Base-by-base conservation (phyloP, 495 filamentous ascomycete species). In the Margaritispora aquatica region DNA sequence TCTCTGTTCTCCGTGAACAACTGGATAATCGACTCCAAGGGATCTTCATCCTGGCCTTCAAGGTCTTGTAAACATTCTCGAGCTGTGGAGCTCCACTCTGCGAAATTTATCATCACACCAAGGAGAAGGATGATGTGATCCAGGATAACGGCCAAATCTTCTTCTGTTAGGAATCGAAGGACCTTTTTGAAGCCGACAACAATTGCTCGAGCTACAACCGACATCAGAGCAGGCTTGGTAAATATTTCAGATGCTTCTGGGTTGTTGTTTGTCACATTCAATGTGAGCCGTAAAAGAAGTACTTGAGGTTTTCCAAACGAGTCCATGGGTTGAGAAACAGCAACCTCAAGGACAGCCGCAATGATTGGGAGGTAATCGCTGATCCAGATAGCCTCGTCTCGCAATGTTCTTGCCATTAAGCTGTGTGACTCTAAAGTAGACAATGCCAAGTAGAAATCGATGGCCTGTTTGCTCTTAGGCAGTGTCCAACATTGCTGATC, bases 221-320 rank as follows among this genome's bases (percentile, higher is more conserved):
- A 54, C 66, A 65, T 69, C 10, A 70, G 63, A 31, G 61, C 69
- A 15, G 77, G 70, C 11, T 74, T 78, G 9, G 84, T 80, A 67
- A 96, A 88, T 24, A 77, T 65, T 24, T 84, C 78, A 54, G 88
- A 90, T 27, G 88, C 81, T 15, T 74, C 73, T 1, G 80, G 67
- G 57, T 88, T 89, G 64, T 89, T 89, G 73, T 97, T 96, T 17
- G 92, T 94, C 17, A 93, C 74, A 71, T 97, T 97, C 63, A 97
- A 77, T 48, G 86, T 81, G 24, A 97, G 83, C 55, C 89, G 84
- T 50, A 96, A 75, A 52, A 81, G 61, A 7, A 66, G 53, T 2
- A 53, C 13, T 26, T 65, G 63, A 7, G 52, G 49, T 10, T 24
- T 23, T 20, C 58, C 63, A 52, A 66, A 65, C 0, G 17, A 29